Evolutionary conservation across 495 filamentous ascomycete genomes (phyloP).

Genomic region (Wilcoxina mikolae): DNA sequence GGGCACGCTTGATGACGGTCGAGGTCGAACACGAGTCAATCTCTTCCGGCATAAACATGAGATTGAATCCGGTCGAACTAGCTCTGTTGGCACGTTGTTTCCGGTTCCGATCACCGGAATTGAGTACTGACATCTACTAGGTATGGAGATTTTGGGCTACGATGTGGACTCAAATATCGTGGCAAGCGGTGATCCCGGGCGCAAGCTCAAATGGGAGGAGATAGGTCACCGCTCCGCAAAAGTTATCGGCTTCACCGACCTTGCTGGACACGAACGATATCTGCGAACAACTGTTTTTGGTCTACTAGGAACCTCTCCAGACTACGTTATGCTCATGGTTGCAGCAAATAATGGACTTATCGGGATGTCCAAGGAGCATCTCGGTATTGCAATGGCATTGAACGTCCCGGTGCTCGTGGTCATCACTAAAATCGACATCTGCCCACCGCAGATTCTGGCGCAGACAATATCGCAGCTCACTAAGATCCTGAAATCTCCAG

Average conservation of each 20-base stretch:
- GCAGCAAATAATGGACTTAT: conserved; percentile 95
- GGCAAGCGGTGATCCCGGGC: conserved; percentile 60
- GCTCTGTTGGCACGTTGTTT: conserved; percentile 88
- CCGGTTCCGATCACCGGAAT: conserved; percentile 36
- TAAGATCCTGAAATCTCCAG: conserved; percentile 83
- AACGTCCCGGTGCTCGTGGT: conserved; percentile 98
- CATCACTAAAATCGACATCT: conserved; percentile 97
- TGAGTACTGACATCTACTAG: conserved; percentile 8
- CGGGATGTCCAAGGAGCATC: conserved; percentile 95
- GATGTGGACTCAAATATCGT: conserved; percentile 79
- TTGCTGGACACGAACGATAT: conserved; percentile 92
- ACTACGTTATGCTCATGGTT: conserved; percentile 97
- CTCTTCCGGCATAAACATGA: conserved; percentile 97
- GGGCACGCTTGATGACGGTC: conserved; percentile 84
- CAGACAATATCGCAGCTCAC: conserved; percentile 86
- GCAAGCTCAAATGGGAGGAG: conserved; percentile 92
- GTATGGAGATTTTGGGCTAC: conserved; percentile 93
- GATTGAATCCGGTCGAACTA: conserved; percentile 85
- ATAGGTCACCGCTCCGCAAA: conserved; percentile 90
- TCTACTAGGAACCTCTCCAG: conserved; percentile 82
- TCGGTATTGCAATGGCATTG: conserved; percentile 84
- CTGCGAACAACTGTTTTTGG: conserved; percentile 94
- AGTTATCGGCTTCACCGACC: conserved; percentile 90
- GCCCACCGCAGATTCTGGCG: conserved; percentile 85
- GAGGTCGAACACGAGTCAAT: conserved; percentile 87